Evolutionary conservation across 2,329 filamentous ascomycete species (phyloP).

Genomic region (Seiridium cupressi): DNA sequence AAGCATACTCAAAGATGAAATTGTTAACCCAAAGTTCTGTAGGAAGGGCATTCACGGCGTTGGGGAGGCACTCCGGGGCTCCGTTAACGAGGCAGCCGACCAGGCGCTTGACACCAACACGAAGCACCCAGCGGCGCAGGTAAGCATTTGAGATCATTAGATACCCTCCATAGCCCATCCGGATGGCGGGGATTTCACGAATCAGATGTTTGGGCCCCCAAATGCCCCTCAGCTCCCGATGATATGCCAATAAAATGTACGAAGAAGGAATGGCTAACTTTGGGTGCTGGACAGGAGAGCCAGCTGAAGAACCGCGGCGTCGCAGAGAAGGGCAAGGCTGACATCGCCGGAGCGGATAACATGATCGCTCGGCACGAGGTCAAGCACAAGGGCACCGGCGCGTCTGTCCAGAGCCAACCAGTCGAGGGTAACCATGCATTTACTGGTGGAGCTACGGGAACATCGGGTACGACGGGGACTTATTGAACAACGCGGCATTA

Average conservation of each 20-base stretch:
- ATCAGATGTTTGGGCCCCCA: no score
- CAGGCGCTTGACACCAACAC: slow-evolving; percentile 24
- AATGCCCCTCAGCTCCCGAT: no score
- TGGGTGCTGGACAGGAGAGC: slow-evolving; percentile 4
- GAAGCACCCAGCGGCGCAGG: slow-evolving; percentile 21
- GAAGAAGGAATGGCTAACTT: no score
- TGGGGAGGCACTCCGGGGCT: slow-evolving; percentile 29
- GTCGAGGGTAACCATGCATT: not conserved
- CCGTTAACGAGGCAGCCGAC: slow-evolving; percentile 23
- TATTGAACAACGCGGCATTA: not conserved
- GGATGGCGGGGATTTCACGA: no score
- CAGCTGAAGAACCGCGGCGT: slow-evolving; percentile 21
- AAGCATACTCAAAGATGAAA: no score
- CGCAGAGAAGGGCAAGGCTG: slow-evolving; percentile 22
- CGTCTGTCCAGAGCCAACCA: not conserved
- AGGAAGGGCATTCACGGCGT: slow-evolving; percentile 29
- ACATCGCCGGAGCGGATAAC: slow-evolving; percentile 20
- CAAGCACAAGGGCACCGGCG: not conserved
- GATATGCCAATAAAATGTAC: no score
- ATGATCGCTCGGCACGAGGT: slow-evolving; percentile 22
- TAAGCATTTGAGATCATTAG: no score
- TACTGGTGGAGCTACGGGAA: not conserved
- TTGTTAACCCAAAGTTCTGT: no score
- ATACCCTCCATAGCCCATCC: no score
- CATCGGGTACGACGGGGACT: not conserved